These are phyloP conservation scores for Trametes punicea DNA, from an alignment of 768 basidiomycete species.

Conservation along the genomic window DNA sequence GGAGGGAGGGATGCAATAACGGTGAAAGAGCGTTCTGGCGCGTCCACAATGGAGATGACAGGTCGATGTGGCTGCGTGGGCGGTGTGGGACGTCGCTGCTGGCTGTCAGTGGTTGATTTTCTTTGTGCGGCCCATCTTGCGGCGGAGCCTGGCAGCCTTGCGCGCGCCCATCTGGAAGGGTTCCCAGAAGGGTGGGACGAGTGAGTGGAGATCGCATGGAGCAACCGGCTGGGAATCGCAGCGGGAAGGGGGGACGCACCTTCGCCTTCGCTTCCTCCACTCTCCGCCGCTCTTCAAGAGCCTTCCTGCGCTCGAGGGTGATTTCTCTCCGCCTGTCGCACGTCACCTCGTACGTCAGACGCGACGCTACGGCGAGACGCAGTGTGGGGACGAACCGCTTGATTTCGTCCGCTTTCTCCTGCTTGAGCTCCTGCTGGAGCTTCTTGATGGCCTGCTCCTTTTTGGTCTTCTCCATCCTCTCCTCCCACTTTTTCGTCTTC, in stretches of 20 bases:
- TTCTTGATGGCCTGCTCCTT: constrained; percentile 69
- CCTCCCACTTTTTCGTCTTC: constrained; percentile 64
- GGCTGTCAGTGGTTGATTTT: constrained; percentile 69
- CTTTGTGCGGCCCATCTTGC: constrained; percentile 72
- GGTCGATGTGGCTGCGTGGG: no score
- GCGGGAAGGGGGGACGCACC: constrained; percentile 34
- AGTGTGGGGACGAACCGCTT: constrained; percentile 45
- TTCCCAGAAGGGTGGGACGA: neutral
- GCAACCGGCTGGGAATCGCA: constrained; percentile 1
- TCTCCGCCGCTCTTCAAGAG: constrained; percentile 67
- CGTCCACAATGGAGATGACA: no score
- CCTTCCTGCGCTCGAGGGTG: constrained; percentile 66
- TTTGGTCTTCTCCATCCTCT: constrained; percentile 66
- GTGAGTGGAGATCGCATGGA: constrained; percentile 4
- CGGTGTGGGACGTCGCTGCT: neutral
- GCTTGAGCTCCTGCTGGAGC: constrained; percentile 67
- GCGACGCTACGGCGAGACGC: neutral
- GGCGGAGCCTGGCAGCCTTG: constrained; percentile 69
- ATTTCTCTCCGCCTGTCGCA: constrained; percentile 56
- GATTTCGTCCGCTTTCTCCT: constrained; percentile 70
- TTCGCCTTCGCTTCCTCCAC: constrained; percentile 62
- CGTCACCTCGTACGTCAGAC: neutral
- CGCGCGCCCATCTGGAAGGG: constrained; percentile 69
- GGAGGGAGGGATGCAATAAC: neutral
- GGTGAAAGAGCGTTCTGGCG: neutral